Base-by-base conservation (phyloP, 1,284 basidiomycete genomes). In the Leccinum holopus region DNA sequence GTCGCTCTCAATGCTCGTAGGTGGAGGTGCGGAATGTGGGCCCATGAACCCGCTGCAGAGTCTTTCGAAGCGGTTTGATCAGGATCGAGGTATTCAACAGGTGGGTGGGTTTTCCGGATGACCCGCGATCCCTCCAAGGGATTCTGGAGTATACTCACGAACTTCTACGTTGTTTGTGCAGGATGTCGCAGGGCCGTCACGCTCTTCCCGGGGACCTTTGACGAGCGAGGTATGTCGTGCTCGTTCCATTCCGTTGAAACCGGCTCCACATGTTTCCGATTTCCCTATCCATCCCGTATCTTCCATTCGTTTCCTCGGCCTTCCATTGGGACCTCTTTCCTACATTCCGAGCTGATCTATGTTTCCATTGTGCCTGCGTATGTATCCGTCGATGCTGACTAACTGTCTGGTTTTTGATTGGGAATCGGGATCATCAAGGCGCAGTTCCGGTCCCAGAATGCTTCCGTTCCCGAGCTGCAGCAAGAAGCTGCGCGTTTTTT, bases 1-100 rank as follows among this genome's bases (percentile, higher is more conserved):
- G 91, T 86, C 91, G 10, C 78, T 93, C 25, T 87, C 89, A 59
- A 82, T 90, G 80, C 87, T 94, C 16, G 81, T 88, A 41, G 85
- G 83, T 63, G 86, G 83, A 64, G 86, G 83, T 60, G 84, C 89
- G 1, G 91, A 93, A 55, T 95, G 92, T 67, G 92, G 92, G 1
- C 92, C 92, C 6, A 83, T 84, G 2, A 94, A 94, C 72, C 85
- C 91, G 11, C 75, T 95, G n/a, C 90, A 92, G 69, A 84, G 82
- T 25, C 82, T 95, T 7, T 81, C 88, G 0, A 94, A 94, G 72
- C 81, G 83, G 57, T 88, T 93, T 68, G 89, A 91, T 66, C 82
- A 84, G 59, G 92, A 94, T 73, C 81, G 90, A 69, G 91, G 91
- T 18, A 73, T 85, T 9, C 90, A 92, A 74, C 91, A 92, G 80